These are phyloP conservation scores for Chlorella ohadii DNA, from an alignment of 139 green algal genomes.

Conservation along the genomic window DNA sequence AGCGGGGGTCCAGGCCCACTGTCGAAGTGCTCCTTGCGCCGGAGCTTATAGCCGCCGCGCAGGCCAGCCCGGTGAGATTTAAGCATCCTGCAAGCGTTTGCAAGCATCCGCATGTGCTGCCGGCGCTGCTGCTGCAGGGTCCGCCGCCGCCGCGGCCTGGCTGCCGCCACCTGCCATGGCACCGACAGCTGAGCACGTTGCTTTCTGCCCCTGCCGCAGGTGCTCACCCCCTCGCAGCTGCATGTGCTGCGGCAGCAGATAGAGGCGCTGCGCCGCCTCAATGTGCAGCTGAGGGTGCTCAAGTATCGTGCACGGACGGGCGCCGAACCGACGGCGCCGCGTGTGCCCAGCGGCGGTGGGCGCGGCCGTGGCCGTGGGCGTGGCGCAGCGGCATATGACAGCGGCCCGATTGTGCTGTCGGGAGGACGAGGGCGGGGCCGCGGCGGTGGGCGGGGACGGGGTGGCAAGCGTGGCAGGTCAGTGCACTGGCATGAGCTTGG, in stretches of 20 bases:
- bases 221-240: conserved; percentile 41
- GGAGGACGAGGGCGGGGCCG: not conserved
- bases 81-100: not conserved
- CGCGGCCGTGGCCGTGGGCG: not conserved
- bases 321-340: not conserved
- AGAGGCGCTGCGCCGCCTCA: conserved; percentile 19
- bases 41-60: not conserved
- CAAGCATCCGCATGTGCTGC: not conserved
- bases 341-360: not conserved
- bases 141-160: not conserved
- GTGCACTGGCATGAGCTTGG: not conserved
- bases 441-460: not conserved
- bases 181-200: not conserved
- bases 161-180: not conserved
- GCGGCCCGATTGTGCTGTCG: not conserved
- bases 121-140: not conserved
- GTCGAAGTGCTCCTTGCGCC: too few relatives aligned
- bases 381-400: not conserved
- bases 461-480: not conserved
- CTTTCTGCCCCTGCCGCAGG: not conserved
- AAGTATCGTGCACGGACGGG: conserved; percentile 6
- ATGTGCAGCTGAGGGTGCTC: conserved; percentile 27
- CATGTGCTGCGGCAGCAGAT: conserved; percentile 40
- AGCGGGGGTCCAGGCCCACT: too few relatives aligned
- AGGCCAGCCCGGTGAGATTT: not conserved